Evolutionary conservation across 208 protist species (phyloP).

Genomic region (Histomonas meleagridis): DNA sequence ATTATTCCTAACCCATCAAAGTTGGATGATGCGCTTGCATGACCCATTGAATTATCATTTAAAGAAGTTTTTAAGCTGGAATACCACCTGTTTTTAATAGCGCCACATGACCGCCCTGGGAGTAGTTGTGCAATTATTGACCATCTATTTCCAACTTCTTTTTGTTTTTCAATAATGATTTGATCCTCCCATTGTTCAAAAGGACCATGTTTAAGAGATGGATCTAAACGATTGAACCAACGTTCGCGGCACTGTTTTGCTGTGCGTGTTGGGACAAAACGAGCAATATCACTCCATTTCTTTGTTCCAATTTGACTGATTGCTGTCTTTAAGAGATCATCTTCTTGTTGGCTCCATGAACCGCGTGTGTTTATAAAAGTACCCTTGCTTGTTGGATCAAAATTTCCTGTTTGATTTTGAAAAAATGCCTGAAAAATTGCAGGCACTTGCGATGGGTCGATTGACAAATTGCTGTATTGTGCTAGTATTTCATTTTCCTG

Average conservation of each 20-base stretch:
- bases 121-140: background rate
- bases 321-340: background rate
- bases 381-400: no score
- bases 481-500: no score
- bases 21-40: no score
- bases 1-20: no score
- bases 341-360: background rate
- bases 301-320: background rate
- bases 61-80: background rate
- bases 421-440: no score
- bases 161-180: constrained; percentile 8
- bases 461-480: no score
- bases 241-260: background rate
- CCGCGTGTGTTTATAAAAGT: no score
- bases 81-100: constrained; percentile 9
- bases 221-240: background rate
- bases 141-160: background rate
- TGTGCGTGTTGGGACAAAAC: background rate
- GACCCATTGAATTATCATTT: no score
- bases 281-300: background rate
- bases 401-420: no score
- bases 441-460: no score
- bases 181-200: background rate
- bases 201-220: background rate
- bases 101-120: background rate